Conservation (phyloP, 2,329 filamentous ascomycete species). For the Diaporthe citrichinensis region DNA sequence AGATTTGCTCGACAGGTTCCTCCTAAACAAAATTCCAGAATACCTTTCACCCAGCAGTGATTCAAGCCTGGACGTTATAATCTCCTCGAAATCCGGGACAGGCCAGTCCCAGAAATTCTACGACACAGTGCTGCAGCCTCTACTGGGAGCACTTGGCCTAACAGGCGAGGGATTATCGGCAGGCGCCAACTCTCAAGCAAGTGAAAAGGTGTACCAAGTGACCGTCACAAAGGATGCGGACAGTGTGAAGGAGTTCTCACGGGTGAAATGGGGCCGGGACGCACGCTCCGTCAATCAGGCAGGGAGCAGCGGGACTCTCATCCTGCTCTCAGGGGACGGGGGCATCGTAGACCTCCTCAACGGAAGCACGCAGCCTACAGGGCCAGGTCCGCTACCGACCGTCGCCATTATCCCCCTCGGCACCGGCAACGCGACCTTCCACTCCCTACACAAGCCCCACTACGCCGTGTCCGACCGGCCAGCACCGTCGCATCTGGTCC, state of each 20-base stretch:
- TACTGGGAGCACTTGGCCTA: constrained; percentile 65
- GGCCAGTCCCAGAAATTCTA: constrained; percentile 71
- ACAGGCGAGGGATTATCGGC: constrained; percentile 39
- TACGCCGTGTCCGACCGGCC: constrained; percentile 54
- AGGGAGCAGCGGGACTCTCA: constrained; percentile 61
- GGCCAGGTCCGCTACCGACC: constrained; percentile 52
- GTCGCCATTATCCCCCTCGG: constrained; percentile 72
- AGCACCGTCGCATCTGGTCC: constrained; percentile 57
- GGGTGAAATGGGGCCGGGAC: constrained; percentile 50
- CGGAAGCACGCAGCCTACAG: constrained; percentile 55
- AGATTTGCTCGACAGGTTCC: constrained; percentile 53
- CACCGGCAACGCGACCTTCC: constrained; percentile 76
- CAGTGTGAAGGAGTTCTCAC: constrained; percentile 76
- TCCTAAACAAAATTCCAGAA: constrained; percentile 55
- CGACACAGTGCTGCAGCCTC: constrained; percentile 66
- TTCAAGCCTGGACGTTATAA: constrained; percentile 71
- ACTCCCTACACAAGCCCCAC: constrained; percentile 72
- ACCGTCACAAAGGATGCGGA: constrained; percentile 74
- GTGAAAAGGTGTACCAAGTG: constrained; percentile 58
- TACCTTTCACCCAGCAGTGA: constrained; percentile 44
- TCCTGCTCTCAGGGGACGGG: constrained; percentile 90
- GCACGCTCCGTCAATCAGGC: constrained; percentile 65
- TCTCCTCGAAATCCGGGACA: constrained; percentile 77
- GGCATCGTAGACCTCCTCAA: constrained; percentile 89
- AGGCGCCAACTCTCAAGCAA: not conserved